Evolutionary conservation across 2,329 filamentous ascomycete species (phyloP).

Genomic region (Furcasterigmium furcatum): DNA sequence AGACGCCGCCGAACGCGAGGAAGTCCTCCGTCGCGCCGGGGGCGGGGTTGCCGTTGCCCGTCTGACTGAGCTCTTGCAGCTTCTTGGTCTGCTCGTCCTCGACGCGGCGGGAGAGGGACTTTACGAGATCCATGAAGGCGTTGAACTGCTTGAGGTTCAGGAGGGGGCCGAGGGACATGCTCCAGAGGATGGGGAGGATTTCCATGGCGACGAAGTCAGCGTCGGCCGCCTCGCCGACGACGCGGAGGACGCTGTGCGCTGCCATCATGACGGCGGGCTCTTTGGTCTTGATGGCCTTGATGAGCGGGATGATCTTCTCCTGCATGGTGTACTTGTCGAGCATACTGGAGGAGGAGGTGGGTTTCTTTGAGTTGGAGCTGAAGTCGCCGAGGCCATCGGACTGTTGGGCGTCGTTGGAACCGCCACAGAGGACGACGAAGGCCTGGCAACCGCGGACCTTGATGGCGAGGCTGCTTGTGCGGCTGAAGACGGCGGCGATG

Average conservation of each 20-base stretch:
- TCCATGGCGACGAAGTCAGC: slow-evolving; percentile 91
- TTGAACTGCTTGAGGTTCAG: slow-evolving; percentile 87
- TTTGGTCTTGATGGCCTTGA: slow-evolving; percentile 94
- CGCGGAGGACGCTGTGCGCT: slow-evolving; percentile 76
- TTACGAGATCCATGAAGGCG: slow-evolving; percentile 86
- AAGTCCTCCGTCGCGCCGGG: slow-evolving; percentile 60
- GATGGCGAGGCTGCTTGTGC: slow-evolving; percentile 89
- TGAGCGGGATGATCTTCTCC: slow-evolving; percentile 88
- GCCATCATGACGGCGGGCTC: slow-evolving; percentile 98
- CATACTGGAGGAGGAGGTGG: slow-evolving; percentile 68
- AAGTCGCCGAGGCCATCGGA: slow-evolving; percentile 77
- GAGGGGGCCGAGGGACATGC: slow-evolving; percentile 84
- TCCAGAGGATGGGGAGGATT: slow-evolving; percentile 85
- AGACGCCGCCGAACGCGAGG: slow-evolving; percentile 67
- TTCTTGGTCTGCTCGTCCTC: slow-evolving; percentile 89
- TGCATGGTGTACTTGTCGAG: slow-evolving; percentile 98
- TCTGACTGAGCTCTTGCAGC: slow-evolving; percentile 75
- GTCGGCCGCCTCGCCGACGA: slow-evolving; percentile 80
- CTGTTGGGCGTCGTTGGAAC: slow-evolving; percentile 49
- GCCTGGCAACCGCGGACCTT: slow-evolving; percentile 91
- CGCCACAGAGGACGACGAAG: slow-evolving; percentile 86
- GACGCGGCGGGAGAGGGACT: slow-evolving; percentile 71
- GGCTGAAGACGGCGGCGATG: slow-evolving; percentile 85
- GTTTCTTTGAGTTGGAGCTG: slow-evolving; percentile 49
- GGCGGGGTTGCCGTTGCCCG: slow-evolving; percentile 36